A percentile compares a stretch with the other conserved stretches of the same genome.
phyloP scores from a whole-genome alignment of 768 basidiomycete genomes.

The Lyophyllum semitale region DNA sequence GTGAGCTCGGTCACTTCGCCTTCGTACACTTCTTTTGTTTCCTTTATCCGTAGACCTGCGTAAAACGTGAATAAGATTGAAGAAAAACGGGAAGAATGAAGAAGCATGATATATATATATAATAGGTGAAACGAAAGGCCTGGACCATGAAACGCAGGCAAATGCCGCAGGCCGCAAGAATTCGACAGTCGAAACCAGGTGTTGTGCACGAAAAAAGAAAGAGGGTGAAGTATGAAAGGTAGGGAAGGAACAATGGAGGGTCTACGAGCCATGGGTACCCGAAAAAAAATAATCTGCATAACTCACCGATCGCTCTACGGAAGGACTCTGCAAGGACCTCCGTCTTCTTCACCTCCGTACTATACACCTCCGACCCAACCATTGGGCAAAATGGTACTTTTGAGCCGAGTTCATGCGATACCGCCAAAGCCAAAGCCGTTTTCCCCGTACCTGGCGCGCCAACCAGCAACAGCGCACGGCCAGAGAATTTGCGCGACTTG shows the following conservation, averaged over 20 bases:
- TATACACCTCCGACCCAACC: constrained; percentile 98
- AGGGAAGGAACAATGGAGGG: no score
- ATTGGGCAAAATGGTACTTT: constrained; percentile 99
- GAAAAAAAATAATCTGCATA: constrained; percentile 10
- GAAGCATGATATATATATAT: neutral
- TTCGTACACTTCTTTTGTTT: constrained; percentile 98
- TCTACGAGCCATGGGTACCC: no score
- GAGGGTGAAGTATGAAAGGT: no score
- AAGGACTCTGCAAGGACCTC: constrained; percentile 96
- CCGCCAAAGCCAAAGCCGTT: constrained; percentile 93
- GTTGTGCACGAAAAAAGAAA: neutral
- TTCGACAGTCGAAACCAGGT: neutral
- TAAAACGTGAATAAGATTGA: neutral
- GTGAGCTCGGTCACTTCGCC: constrained; percentile 98
- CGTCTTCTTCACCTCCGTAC: constrained; percentile 97
- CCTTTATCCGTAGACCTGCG: constrained; percentile 93
- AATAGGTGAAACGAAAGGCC: neutral
- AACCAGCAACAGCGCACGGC: constrained; percentile 87
- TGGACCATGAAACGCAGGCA: neutral
- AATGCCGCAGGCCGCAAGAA: neutral
- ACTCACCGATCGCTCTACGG: constrained; percentile 89
- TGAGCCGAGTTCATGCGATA: constrained; percentile 90
- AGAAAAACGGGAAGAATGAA: neutral
- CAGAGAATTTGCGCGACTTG: constrained; percentile 91
- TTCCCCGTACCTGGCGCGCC: constrained; percentile 98